Conservation (phyloP, 164 flowering plant genomes). For the Hamamelis virginiana region DNA sequence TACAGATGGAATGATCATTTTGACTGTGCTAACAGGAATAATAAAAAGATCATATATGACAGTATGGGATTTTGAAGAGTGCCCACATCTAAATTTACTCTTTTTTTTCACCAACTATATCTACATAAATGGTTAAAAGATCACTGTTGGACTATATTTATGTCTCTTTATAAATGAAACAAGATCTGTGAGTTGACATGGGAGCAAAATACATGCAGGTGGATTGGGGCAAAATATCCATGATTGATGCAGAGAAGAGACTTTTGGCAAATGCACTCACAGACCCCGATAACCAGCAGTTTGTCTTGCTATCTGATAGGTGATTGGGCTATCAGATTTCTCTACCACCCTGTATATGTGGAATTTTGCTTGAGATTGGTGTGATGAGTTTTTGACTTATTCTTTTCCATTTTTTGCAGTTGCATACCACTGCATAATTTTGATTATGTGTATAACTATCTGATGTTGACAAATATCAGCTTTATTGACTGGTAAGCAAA, state of each 20-base stretch:
- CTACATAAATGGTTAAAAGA: no score
- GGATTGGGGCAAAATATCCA: conserved; percentile 88
- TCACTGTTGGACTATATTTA: no score
- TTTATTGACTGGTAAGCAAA: conserved; percentile 91
- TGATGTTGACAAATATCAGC: conserved; percentile 88
- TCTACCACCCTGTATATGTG: no score
- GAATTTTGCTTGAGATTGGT: conserved; percentile 3
- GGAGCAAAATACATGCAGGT: no score
- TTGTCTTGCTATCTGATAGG: conserved; percentile 97
- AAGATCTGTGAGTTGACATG: no score
- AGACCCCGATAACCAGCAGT: conserved; percentile 83
- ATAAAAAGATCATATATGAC: no score
- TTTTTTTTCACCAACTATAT: no score
- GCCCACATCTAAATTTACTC: no score
- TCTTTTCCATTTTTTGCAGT: conserved; percentile 55
- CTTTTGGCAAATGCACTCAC: conserved; percentile 76
- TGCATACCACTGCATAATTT: conserved; percentile 87
- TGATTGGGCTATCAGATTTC: conserved; percentile 21
- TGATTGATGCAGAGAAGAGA: conserved; percentile 92
- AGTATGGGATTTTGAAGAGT: no score
- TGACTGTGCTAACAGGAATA: no score
- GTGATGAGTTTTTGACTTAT: conserved; percentile 10
- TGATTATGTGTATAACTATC: conserved; percentile 81
- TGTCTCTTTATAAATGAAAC: no score
- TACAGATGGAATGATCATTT: no score